Evolutionary conservation across 1,139 yeast genomes (phyloP), one percentile per base, ranked within the genome.

Genomic region (Sugiyamaella japonica): DNA sequence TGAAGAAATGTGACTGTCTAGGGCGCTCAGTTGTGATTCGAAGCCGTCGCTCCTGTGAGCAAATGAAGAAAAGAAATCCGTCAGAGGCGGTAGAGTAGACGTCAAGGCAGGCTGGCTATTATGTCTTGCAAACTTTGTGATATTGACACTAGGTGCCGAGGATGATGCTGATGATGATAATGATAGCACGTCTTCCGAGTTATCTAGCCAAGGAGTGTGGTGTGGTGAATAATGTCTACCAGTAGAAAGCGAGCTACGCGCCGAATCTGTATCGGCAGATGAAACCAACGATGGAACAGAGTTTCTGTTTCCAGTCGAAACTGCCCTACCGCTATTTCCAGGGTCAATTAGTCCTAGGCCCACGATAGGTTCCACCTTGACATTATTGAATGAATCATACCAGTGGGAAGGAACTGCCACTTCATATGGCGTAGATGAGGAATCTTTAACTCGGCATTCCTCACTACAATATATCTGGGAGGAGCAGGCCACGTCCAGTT

Each of bases 401-500:
- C 53, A 50, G 39, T 45, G 53, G 5, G 48, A 45, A 6, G 53
- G 57, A 20, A 43, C 38, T 29, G 51, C 48, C 9, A 39, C 34
- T 25, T 41, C 44, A 23, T 40, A 37, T 31, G 57, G 34, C 23
- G 36, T 34, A 42, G 49, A 25, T 15, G 48, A 43, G 32, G 54
- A 58, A 50, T 68, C 71, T 44, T 59, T 54, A 17, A 50, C 53
- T 36, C 62, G 58, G 65, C 73, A 69, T 34, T 60, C 61, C 12
- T 59, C 62, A 6, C 72, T 68, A 63, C 73, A 69, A 61, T 69
- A 69, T 39, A 69, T 63, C 23, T 56, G 58, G n/a, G 60, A 49
- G 48, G 50, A 55, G 17, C 54, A 39, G 44, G 53, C 38, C 28
- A 57, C 42, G 43, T 58, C 63, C 20, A 68, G 58, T 54, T 67